Conservation (phyloP, 2,329 filamentous ascomycete species). For the Sclerotinia nivalis region DNA sequence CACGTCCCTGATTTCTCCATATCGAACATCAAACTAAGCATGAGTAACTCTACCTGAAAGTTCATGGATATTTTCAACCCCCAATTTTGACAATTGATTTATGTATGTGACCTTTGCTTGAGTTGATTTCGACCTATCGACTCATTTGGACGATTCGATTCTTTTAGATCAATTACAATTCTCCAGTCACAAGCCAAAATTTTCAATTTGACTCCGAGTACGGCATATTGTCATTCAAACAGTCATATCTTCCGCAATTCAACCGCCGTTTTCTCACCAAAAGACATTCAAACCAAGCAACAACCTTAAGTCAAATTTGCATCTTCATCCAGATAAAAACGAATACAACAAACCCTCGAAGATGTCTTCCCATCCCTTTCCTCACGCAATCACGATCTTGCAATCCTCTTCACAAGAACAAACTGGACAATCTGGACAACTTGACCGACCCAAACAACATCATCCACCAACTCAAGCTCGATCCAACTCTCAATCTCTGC, state of each 20-base stretch:
- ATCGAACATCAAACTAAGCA: background rate
- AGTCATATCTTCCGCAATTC: background rate
- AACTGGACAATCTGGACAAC: background rate
- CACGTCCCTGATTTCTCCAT: background rate
- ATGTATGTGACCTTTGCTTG: background rate
- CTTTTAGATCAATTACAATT: background rate
- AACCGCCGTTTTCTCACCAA: background rate
- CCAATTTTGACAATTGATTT: background rate
- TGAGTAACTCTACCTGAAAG: background rate
- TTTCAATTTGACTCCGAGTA: background rate
- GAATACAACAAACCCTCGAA: background rate
- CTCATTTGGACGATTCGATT: background rate
- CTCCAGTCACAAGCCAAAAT: background rate
- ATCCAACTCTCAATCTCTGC: background rate
- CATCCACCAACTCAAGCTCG: background rate
- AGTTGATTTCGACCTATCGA: background rate
- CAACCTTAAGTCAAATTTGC: background rate
- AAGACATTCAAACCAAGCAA: background rate
- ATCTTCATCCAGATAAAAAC: background rate
- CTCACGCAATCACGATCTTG: background rate
- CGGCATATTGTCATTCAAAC: background rate
- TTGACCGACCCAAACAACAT: background rate
- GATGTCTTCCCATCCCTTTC: background rate
- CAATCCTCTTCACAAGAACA: background rate
- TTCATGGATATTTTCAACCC: background rate